These are phyloP conservation scores for Herpetospermum pedunculosum DNA, from an alignment of 306 rosid genomes.

Conservation along the genomic window DNA sequence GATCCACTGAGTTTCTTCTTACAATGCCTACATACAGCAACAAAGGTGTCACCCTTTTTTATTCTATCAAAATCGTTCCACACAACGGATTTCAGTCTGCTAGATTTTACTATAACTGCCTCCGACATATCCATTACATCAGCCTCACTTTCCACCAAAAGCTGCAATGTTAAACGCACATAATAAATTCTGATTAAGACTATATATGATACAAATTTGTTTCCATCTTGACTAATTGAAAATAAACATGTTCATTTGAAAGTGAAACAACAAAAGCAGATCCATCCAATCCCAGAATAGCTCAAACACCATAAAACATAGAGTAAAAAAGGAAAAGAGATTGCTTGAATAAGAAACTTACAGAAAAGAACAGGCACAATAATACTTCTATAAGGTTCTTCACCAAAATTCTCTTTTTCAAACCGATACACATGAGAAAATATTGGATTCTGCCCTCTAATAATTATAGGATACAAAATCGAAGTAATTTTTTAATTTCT, in stretches of 20 bases:
- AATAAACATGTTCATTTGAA: background rate
- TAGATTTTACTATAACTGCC: constrained; percentile 74
- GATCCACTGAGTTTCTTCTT: constrained; percentile 97
- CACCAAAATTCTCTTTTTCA: background rate
- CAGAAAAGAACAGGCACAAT: background rate
- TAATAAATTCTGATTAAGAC: background rate
- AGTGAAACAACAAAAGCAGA: background rate
- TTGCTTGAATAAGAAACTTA: background rate
- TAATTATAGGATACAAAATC: too few relatives aligned
- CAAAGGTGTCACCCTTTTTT: constrained; percentile 77
- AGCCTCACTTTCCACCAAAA: constrained; percentile 28
- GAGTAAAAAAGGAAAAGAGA: background rate
- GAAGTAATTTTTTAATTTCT: too few relatives aligned
- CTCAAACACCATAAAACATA: background rate
- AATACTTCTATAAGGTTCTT: background rate
- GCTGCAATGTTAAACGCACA: constrained; percentile 15
- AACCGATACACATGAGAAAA: background rate
- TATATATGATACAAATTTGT: background rate
- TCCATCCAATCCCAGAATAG: background rate
- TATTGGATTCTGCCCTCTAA: too few relatives aligned
- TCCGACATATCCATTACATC: constrained; percentile 84
- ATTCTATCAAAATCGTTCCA: constrained; percentile 98
- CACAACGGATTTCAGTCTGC: constrained; percentile 87
- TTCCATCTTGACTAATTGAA: background rate
- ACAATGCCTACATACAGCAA: constrained; percentile 95